These are phyloP conservation scores for Sporothrix pallida DNA, from an alignment of 2,329 filamentous ascomycete species.

Conservation along the genomic window DNA sequence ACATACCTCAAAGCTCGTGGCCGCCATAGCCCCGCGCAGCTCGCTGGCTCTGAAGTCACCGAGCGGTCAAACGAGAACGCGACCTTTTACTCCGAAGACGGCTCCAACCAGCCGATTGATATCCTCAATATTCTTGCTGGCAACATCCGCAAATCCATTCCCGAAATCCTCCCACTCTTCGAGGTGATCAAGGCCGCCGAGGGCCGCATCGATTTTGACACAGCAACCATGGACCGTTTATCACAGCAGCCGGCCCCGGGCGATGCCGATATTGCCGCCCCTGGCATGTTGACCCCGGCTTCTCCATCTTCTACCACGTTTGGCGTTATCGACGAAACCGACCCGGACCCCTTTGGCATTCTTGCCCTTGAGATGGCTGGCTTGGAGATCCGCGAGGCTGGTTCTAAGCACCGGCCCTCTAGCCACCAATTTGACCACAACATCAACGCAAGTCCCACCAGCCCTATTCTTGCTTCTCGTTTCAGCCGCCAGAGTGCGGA, in stretches of 20 bases:
- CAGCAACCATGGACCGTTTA: conserved; percentile 66
- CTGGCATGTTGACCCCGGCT: conserved; percentile 45
- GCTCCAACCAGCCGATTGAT: conserved; percentile 45
- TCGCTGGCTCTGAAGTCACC: conserved; percentile 62
- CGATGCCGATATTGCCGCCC: conserved; percentile 64
- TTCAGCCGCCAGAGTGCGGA: conserved; percentile 72
- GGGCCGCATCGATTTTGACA: conserved; percentile 77
- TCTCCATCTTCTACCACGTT: conserved; percentile 55
- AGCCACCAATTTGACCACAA: conserved; percentile 81
- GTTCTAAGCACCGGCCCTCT: conserved; percentile 71
- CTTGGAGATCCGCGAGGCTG: conserved; percentile 88
- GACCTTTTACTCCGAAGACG: conserved; percentile 56
- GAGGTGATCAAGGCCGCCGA: conserved; percentile 89
- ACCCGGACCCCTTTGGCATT: conserved; percentile 91
- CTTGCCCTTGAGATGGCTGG: conserved; percentile 89
- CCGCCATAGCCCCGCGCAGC: conserved; percentile 59
- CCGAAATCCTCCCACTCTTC: conserved; percentile 66
- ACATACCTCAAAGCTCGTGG: conserved; percentile 65
- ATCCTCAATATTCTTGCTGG: conserved; percentile 64
- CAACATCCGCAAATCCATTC: conserved; percentile 59
- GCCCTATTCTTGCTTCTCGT: conserved; percentile 65
- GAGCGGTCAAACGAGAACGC: conserved; percentile 66
- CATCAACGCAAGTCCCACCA: conserved; percentile 73
- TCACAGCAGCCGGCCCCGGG: conserved; percentile 74
- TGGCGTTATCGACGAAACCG: conserved; percentile 77